Evolutionary conservation across 768 basidiomycete species (phyloP), one percentile per base, ranked within the genome.

Genomic region (Termitomyces sp.): DNA sequence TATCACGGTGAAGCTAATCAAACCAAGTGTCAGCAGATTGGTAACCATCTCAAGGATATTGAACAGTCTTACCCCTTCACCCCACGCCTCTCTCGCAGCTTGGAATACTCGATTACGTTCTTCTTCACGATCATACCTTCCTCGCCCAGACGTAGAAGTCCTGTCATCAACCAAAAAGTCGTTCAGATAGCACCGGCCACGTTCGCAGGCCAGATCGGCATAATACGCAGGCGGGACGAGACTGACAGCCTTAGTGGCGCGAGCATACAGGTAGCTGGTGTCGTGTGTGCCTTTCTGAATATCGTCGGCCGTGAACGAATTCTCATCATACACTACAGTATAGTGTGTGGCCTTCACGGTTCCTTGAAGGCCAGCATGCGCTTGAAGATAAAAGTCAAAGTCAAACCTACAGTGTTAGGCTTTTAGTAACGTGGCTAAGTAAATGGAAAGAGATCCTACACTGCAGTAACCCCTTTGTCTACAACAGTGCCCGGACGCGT

Each of bases 191-290:
- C 78, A 87, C 39, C 91, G 73, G 0, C 87, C 91, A 11, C 91
- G 76, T 71, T 93, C 91, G 68, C 90, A 92, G 1, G 89, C 91
- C 53, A 93, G 71, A 71, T 93, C 90, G 7, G 89, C 87, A 64
- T 91, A 91, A 67, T 91, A 91, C 0, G 90, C 90, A 0, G 90
- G 81, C 0, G 91, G 90, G 12, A 92, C 78, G 24, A 93, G 75
- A 67, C 88, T 91, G 33, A 95, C 93, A 0, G 91, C 87, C 65
- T 89, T 88, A 3, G 91, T 95, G 0, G 91, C 91, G 4, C 92
- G 82, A 0, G 88, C 91, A 63, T 90, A 95, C 15, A 90, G 75
- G 66, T 92, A 93, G 64, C 84, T 85, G 15, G 78, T 71, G 55
- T 83, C 76, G 66, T 93, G 81, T 0, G 88, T 84, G 1, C 90